Base-by-base conservation (phyloP, 2,329 filamentous ascomycete genomes). In the Cytospora piceicola region DNA sequence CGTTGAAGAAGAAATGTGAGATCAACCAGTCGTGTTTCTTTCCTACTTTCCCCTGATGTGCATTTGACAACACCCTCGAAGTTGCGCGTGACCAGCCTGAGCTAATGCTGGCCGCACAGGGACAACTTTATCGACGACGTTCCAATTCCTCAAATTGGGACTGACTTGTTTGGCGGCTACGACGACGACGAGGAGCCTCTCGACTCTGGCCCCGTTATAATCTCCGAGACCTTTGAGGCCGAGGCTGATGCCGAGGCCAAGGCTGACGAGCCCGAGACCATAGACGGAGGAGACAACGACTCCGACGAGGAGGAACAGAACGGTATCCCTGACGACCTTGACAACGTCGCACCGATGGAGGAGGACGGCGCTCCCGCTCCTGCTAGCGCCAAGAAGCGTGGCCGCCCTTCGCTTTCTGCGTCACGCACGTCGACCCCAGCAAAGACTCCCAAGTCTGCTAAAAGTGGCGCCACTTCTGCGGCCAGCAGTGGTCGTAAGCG, bases 321-420 rank as follows among this genome's bases (percentile, higher is more conserved):
- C 42, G 61, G 61, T 11, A 7, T 2, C 22, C 39, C 53, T 22
- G n/a, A 29, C 22, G 51, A 46, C 24, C 36, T 62, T 24, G 63
- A 46, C 32, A 24, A 52, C 11, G 53, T 63, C 42, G 53, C 60
- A 20, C 51, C 53, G 24, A 64, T 66, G 64, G 61, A 53, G n/a
- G 63, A 22, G n/a, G 61, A 27, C 64, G 67, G n/a, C 61, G 68
- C 52, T 60, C 70, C 12, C 59, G 69, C 29, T 60, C 69, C 32
- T 27, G 12, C 66, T 15, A 63, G 68, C 20, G 24, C 67, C 14
- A 72, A 71, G 62, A 72, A 71, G 67, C 69, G 68, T 29, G 71
- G 71, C 58, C 64, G 71, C 20, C 60, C 72, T 3, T 70, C 71
- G 14, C 61, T 46, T n/a, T 29, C 51, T 15, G 14, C 57, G 20